phyloP scores from a whole-genome alignment of 768 basidiomycete species.

The Mycena floridula region DNA sequence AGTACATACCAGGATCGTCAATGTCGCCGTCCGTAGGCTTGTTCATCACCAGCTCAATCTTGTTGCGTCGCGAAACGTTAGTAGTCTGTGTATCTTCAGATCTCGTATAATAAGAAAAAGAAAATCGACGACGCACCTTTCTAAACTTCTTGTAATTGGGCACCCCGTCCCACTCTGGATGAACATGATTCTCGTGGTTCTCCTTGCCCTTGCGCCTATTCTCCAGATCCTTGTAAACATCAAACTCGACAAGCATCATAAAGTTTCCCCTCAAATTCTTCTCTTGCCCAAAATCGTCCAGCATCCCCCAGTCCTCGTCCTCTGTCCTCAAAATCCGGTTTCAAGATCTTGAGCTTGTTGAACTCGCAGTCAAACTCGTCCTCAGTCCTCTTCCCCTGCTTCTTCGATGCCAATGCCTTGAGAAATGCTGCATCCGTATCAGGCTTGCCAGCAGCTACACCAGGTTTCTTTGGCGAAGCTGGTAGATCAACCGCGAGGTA shows the following conservation, averaged over 20 bases:
- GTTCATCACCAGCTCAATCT: too few relatives aligned
- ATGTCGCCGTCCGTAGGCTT: too few relatives aligned
- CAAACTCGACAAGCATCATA: conserved; percentile 70
- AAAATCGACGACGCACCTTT: too few relatives aligned
- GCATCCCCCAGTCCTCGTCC: conserved; percentile 50
- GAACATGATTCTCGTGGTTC: conserved; percentile 3
- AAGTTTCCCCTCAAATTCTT: conserved; percentile 64
- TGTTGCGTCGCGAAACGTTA: too few relatives aligned
- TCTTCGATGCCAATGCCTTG: conserved; percentile 68
- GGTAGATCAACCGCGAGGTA: too few relatives aligned
- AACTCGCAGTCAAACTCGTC: conserved; percentile 79
- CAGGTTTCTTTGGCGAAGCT: conserved; percentile 19
- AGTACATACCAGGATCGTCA: too few relatives aligned
- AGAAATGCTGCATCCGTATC: conserved; percentile 68
- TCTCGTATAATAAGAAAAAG: too few relatives aligned
- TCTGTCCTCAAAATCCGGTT: conserved; percentile 46
- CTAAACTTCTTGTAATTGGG: conserved; percentile 79
- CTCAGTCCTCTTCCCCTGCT: too few relatives aligned
- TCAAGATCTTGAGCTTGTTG: conserved; percentile 67
- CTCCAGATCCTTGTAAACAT: conserved; percentile 43
- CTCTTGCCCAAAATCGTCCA: conserved; percentile 66
- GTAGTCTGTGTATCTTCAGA: too few relatives aligned
- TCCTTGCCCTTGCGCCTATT: too few relatives aligned
- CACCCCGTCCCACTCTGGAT: conserved; percentile 38
- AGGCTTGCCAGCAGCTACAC: conserved; percentile 39